Conservation (phyloP, 306 rosid genomes). For the Trifolium dubium region DNA sequence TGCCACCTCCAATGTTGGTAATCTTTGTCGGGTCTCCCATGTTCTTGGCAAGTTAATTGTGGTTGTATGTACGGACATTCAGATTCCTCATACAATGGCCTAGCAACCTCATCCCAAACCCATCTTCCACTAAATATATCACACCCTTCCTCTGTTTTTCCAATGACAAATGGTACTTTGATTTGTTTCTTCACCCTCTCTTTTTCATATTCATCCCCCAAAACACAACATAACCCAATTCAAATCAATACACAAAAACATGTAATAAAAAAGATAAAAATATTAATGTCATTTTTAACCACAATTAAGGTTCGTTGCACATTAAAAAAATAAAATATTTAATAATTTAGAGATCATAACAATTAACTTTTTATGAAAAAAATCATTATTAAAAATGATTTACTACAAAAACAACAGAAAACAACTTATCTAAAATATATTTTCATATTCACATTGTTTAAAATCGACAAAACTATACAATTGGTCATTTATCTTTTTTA, state of each 20-base stretch:
- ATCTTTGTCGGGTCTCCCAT: constrained; percentile 80
- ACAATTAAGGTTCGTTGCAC: no score
- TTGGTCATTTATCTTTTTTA: no score
- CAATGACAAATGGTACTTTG: constrained; percentile 63
- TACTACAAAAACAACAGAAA: no score
- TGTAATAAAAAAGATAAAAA: neutral
- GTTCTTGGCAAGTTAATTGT: constrained; percentile 83
- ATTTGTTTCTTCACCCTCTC: constrained; percentile 50
- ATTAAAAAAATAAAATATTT: no score
- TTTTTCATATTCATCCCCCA: constrained; percentile 18
- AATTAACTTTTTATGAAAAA: no score
- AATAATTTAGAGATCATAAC: no score
- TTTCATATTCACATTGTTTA: no score
- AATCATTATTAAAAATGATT: no score
- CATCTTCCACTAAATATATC: constrained; percentile 82
- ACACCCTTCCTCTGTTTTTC: constrained; percentile 63
- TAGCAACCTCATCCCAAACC: constrained; percentile 73
- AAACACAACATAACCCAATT: constrained; percentile 16
- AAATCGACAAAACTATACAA: no score
- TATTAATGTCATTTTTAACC: neutral
- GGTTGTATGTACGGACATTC: constrained; percentile 99
- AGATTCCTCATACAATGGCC: constrained; percentile 83
- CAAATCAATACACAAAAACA: neutral
- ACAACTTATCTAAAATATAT: no score
- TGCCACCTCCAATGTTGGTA: constrained; percentile 92